A percentile compares a stretch with the other conserved stretches of the same genome.
Evolutionary conservation across 768 basidiomycete genomes (phyloP).

Genomic region (Trametes meyenii): DNA sequence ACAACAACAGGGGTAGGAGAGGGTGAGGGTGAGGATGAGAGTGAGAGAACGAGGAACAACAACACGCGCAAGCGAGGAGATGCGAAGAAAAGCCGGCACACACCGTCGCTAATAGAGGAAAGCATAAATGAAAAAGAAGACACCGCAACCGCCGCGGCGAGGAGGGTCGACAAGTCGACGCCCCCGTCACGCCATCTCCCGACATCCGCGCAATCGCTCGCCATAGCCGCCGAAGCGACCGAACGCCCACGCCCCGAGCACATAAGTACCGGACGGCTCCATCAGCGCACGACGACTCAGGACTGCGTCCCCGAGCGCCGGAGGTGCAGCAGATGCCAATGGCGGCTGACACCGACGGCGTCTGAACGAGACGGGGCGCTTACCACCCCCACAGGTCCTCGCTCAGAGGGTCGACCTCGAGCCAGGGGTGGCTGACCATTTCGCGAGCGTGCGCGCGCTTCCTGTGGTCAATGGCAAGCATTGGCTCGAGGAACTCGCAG

Average conservation of each 20-base stretch:
- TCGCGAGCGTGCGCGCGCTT: constrained; percentile 72
- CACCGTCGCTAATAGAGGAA: background rate
- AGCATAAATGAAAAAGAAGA: background rate
- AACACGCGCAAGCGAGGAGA: constrained; percentile 1
- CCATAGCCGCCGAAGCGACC: constrained; percentile 5
- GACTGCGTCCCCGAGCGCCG: background rate
- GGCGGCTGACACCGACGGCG: background rate
- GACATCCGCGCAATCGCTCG: constrained; percentile 19
- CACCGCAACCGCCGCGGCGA: background rate
- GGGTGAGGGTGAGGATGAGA: background rate
- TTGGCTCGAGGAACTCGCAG: constrained; percentile 72
- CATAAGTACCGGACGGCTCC: background rate
- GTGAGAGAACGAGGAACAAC: constrained; percentile 9
- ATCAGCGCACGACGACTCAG: background rate
- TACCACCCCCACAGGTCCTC: constrained; percentile 26
- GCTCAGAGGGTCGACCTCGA: constrained; percentile 41
- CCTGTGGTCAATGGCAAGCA: constrained; percentile 73
- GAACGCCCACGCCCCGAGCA: background rate
- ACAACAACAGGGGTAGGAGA: background rate
- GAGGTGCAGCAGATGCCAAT: background rate
- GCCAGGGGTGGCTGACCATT: constrained; percentile 76
- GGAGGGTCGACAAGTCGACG: background rate
- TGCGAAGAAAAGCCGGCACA: constrained; percentile 15
- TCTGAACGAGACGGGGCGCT: background rate
- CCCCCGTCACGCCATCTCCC: constrained; percentile 20